Evolutionary conservation across 768 basidiomycete genomes (phyloP), one percentile per base, ranked within the genome.

Genomic region (Lyophyllum atratum): DNA sequence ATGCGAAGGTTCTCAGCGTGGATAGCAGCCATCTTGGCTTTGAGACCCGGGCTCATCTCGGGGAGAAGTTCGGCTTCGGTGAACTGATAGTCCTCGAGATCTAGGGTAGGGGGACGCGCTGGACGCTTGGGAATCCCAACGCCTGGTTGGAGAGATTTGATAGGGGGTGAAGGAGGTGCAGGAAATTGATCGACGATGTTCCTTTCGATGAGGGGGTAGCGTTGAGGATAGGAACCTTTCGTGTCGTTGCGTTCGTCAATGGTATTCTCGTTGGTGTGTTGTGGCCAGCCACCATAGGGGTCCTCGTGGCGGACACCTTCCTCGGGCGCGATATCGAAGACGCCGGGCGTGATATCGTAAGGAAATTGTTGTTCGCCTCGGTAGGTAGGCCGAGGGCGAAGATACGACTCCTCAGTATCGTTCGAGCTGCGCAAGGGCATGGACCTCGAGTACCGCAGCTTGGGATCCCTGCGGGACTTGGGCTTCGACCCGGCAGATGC

Each of bases 341-440:
- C 54, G 17, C 43, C n/a, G n/a, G n/a, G 43, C 17, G 55, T 52
- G 19, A 63, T 58, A 44, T 63, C 62, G 4, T 52, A 48, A 10
- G 58, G 24, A n/a, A 61, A 49, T 12, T 55, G 58, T 21, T 28
- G 54, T 22, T 60, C 44, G 15, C 64, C 62, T 31, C 54, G 54
- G 42, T 59, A 61, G 42, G 53, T 34, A 5, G 62, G 59, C 1
- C 58, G 59, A 6, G 26, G 28, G 37, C 34, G 53, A n/a, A 40
- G 22, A 26, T 49, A 56, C 10, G 63, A 64, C 1, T 62, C 53
- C 1, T 65, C 62, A 1, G 64, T 62, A 7, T 66, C 62, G 52
- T 48, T 50, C 14, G 65, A 64, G 51, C 34, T 59, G 15, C 64
- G 62, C 10, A 68, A 21, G n/a, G 67, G 65, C 65, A 68, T 59